Evolutionary conservation across 768 basidiomycete species (phyloP), one percentile per base, ranked within the genome.

Genomic region (Tylopilus cervinicoccineus): DNA sequence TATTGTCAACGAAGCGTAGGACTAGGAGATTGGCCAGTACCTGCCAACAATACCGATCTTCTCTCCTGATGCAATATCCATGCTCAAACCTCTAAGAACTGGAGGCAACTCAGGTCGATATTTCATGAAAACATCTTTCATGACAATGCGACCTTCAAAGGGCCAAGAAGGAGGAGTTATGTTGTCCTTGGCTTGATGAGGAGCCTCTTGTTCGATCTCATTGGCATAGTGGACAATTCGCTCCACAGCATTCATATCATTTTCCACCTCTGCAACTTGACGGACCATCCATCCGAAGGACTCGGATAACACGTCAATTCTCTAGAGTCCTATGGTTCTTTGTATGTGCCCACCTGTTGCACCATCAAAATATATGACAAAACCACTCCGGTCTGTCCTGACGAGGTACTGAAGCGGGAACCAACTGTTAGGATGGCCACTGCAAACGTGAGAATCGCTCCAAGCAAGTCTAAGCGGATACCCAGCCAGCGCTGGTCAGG

Each of bases 181-280:
- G 23, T 64, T 72, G 14, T 82, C 83, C 0, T 80, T 74, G 16
- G 86, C 65, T 33, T 83, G 75, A 57, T 87, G 80, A 1, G 86
- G 76, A 2, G 86, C 79, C 66, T 94, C 92, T 63, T 93, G 86
- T 62, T 93, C 90, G 16, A 96, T 72, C 24, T 81, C 77, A 17
- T 78, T 77, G 34, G 85, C 83, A 58, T 96, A 96, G 62, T 92
- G 79, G 4, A 91, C 70, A 16, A 97, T 74, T 22, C 93, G 84
- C 63, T 90, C 88, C 8, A 89, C 86, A n/a, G 83, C 81, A 63
- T 92, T 92, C 88, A 94, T 93, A 66, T 93, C 79, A 65, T 96
- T 95, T 66, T 95, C 92, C 11, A 93, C 84, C 63, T 94, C 92
- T 3, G 87, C 83, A 32, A 75, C 76, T 66, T 89, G 87, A 9